These are phyloP conservation scores for Melocanna baccifera DNA, from an alignment of 176 grass and related monocot genomes.

Conservation along the genomic window DNA sequence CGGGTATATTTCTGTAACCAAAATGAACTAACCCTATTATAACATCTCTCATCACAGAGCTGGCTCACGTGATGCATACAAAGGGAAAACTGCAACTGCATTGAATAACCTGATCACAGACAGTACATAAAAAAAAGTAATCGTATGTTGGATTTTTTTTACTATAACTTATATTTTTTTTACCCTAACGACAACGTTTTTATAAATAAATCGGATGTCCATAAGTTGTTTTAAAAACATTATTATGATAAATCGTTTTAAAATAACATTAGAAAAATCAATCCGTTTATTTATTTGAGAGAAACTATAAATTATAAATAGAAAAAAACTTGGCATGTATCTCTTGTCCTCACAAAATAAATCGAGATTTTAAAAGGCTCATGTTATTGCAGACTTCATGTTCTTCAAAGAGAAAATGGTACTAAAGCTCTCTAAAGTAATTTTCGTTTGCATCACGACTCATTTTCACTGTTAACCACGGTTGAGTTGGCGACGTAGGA, in stretches of 20 bases:
- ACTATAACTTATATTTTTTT: too few relatives aligned
- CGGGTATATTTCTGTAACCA: background rate
- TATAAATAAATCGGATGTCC: too few relatives aligned
- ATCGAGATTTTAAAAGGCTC: background rate
- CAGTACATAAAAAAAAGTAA: background rate
- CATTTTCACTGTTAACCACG: background rate
- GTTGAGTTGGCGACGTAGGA: background rate
- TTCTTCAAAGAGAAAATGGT: background rate
- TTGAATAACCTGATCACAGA: background rate
- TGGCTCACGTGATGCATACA: background rate
- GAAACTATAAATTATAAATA: too few relatives aligned
- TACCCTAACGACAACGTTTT: too few relatives aligned
- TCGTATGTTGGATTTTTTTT: too few relatives aligned
- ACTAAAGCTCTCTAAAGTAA: background rate
- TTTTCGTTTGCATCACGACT: too few relatives aligned
- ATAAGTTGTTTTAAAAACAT: too few relatives aligned
- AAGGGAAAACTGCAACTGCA: background rate
- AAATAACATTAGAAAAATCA: too few relatives aligned
- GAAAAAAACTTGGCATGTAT: background rate
- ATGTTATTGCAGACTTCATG: background rate
- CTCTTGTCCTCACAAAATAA: background rate
- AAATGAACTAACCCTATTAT: background rate
- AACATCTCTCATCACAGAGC: background rate
- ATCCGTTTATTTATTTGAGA: too few relatives aligned
- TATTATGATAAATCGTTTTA: too few relatives aligned